These are phyloP conservation scores for Thielaviopsis ethacetica DNA, from an alignment of 2,329 filamentous ascomycete genomes.

Conservation along the genomic window DNA sequence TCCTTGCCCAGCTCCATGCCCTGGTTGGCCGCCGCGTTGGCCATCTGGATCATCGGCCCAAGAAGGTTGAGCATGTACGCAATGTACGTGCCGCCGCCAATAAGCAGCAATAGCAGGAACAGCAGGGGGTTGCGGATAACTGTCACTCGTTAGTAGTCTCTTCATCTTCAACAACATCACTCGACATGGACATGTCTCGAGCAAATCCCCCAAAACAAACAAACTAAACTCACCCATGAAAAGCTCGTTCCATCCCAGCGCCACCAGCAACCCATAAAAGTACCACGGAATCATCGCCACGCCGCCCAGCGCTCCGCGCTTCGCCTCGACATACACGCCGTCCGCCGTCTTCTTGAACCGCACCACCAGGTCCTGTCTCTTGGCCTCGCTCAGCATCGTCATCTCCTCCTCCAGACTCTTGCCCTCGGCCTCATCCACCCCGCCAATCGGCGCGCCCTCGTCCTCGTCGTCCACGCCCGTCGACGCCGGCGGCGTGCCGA, in stretches of 20 bases:
- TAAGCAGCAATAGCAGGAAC: constrained; percentile 72
- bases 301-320: constrained; percentile 87
- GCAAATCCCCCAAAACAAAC: too few relatives aligned
- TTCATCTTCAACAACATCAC: too few relatives aligned
- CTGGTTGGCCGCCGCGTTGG: constrained; percentile 72
- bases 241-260: constrained; percentile 98
- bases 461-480: constrained; percentile 80
- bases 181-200: too few relatives aligned
- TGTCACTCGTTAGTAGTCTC: constrained; percentile 22
- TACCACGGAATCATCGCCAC: constrained; percentile 88
- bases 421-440: constrained; percentile 85
- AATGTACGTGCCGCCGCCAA: constrained; percentile 64
- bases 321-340: constrained; percentile 94
- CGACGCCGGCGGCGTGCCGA: constrained; percentile 60
- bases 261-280: constrained; percentile 79
- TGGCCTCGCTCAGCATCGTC: constrained; percentile 79
- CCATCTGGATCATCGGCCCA: constrained; percentile 91
- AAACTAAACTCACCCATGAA: constrained; percentile 55
- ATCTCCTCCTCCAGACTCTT: constrained; percentile 94
- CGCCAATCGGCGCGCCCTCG: constrained; percentile 74
- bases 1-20: constrained; percentile 85
- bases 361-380: constrained; percentile 79
- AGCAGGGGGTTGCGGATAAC: constrained; percentile 88
- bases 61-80: constrained; percentile 90
- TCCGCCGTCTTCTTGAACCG: constrained; percentile 98